These are phyloP conservation scores for Cyclocybe aegerita DNA, from an alignment of 768 basidiomycete species.

Conservation along the genomic window DNA sequence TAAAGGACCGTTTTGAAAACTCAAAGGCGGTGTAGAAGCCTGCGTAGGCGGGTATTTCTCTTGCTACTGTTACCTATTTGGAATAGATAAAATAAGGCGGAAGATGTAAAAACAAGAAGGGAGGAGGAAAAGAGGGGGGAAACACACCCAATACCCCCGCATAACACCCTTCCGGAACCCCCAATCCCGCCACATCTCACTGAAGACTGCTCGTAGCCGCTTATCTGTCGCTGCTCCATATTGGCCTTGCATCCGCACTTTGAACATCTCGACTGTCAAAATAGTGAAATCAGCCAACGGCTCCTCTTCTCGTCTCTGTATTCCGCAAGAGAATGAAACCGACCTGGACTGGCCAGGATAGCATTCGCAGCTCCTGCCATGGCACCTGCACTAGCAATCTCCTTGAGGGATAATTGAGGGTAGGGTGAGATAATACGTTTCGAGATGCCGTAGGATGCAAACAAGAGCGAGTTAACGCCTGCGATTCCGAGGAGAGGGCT, in stretches of 20 bases:
- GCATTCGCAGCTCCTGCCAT: slow-evolving; percentile 94
- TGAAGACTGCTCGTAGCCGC: slow-evolving; percentile 64
- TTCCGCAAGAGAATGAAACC: slow-evolving; percentile 7
- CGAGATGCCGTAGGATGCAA: slow-evolving; percentile 85
- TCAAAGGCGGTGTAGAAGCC: slow-evolving; percentile 78
- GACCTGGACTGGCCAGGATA: slow-evolving; percentile 87
- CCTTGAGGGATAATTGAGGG: slow-evolving; percentile 73
- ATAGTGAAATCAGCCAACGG: not conserved
- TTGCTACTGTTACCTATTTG: slow-evolving; percentile 76
- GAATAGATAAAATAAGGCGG: not conserved
- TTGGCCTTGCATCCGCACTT: slow-evolving; percentile 96
- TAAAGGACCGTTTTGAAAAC: slow-evolving; percentile 80
- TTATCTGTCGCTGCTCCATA: slow-evolving; percentile 84
- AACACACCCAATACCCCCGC: slow-evolving; percentile 91
- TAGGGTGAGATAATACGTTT: slow-evolving; percentile 86
- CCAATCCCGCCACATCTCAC: slow-evolving; percentile 85
- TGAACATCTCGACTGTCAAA: slow-evolving; percentile 90
- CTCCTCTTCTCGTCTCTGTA: not conserved
- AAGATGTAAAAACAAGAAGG: not conserved
- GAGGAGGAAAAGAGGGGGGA: not conserved
- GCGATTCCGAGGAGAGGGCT: slow-evolving; percentile 91
- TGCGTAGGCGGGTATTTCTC: slow-evolving; percentile 97
- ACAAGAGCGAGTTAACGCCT: slow-evolving; percentile 94
- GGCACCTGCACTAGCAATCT: slow-evolving; percentile 82
- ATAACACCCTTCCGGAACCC: slow-evolving; percentile 89